Percentiles rank a stretch among this genome's conserved stretches.
Evolutionary conservation across 1,284 basidiomycete species (phyloP).

Genomic region (Microbotryomycetes sp.): DNA sequence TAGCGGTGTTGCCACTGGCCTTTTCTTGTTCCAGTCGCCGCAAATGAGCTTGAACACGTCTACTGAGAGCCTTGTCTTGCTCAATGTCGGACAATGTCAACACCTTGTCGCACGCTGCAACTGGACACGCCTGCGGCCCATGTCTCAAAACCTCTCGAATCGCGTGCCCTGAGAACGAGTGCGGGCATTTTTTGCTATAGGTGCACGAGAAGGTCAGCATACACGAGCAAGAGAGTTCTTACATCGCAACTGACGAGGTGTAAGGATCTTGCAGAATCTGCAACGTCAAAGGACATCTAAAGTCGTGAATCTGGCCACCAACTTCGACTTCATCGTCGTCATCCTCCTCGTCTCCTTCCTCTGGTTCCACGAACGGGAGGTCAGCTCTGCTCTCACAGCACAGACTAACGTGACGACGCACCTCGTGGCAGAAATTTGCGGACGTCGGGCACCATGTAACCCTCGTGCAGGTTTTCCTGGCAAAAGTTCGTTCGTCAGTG

Average conservation of each 20-base stretch:
- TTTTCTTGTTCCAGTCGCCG: conserved; percentile 5
- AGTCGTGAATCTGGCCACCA: conserved; percentile 17
- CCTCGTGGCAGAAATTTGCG: conserved; percentile 24
- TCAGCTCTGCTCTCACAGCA: not conserved
- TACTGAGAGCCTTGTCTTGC: conserved; percentile 3
- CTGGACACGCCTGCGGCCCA: conserved; percentile 8
- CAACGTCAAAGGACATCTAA: conserved; percentile 24
- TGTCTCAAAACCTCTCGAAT: not conserved
- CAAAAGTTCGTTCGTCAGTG: too few relatives aligned
- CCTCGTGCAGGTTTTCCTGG: conserved; percentile 18
- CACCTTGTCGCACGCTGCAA: conserved; percentile 9
- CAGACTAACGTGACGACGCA: not conserved
- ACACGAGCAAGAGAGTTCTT: not conserved
- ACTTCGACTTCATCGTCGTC: conserved; percentile 29
- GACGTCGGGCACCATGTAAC: conserved; percentile 14
- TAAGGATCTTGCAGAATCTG: conserved; percentile 17
- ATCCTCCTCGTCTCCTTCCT: conserved; percentile 18
- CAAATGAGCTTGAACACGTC: conserved; percentile 13
- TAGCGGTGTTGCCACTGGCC: conserved; percentile 1
- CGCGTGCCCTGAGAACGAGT: conserved; percentile 1
- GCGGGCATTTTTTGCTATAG: conserved; percentile 18
- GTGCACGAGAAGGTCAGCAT: too few relatives aligned
- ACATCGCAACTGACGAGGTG: conserved; percentile 13
- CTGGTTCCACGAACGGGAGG: conserved; percentile 1
- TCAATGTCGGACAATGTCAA: conserved; percentile 5